Evolutionary conservation across 768 basidiomycete species (phyloP).

Genomic region (Dacryopinax spathularia): DNA sequence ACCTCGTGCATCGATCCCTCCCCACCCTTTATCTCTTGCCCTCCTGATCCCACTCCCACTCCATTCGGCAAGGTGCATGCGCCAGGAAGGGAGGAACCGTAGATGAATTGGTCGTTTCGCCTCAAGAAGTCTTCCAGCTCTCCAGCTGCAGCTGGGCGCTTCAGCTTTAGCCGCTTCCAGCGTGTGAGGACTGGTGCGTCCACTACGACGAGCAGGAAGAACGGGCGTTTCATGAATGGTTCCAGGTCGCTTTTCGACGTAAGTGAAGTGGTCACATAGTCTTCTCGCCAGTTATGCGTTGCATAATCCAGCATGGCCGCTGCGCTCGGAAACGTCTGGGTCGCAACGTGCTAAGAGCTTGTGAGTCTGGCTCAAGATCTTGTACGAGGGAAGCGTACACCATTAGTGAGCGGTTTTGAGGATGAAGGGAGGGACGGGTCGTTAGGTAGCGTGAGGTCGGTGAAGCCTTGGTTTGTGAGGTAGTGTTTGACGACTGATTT

Average conservation of each 20-base stretch:
- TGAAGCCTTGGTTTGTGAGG: constrained; percentile 46
- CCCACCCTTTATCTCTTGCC: too few species aligned
- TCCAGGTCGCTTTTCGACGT: constrained; percentile 41
- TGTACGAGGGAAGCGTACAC: background rate
- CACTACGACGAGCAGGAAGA: constrained; percentile 68
- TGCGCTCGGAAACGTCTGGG: constrained; percentile 32
- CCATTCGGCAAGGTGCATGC: background rate
- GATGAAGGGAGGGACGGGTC: constrained; percentile 11
- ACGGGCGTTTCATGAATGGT: constrained; percentile 70
- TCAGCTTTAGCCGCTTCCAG: constrained; percentile 33
- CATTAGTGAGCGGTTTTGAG: constrained; percentile 2
- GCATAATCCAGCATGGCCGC: constrained; percentile 51
- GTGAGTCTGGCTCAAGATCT: background rate
- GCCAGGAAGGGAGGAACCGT: constrained; percentile 31
- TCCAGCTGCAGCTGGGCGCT: background rate
- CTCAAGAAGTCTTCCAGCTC: constrained; percentile 57
- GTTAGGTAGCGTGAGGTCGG: constrained; percentile 29
- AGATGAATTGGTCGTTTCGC: constrained; percentile 54
- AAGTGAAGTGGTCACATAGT: constrained; percentile 57
- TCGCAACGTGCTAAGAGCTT: background rate
- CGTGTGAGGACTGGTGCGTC: constrained; percentile 70
- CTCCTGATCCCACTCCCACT: too few species aligned
- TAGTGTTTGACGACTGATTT: constrained; percentile 47
- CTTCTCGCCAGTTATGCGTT: constrained; percentile 63
- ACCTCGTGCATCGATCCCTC: constrained; percentile 18